Evolutionary conservation across 495 filamentous ascomycete genomes (phyloP).

Genomic region (Aspergillus carlsbadensis): DNA sequence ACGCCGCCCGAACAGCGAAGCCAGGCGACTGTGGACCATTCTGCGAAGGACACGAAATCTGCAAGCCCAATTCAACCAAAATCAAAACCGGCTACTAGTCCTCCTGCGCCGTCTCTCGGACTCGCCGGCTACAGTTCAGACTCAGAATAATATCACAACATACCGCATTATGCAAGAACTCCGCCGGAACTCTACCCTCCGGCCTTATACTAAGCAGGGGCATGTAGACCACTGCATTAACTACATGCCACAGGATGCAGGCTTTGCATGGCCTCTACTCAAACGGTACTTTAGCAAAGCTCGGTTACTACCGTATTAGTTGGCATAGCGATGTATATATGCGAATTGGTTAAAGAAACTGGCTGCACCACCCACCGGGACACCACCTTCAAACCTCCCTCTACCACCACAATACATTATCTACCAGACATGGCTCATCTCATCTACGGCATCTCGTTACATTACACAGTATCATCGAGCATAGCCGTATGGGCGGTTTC

Average conservation of each 20-base stretch:
- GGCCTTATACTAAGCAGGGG: background rate
- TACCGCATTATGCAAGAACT: background rate
- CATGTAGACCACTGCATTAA: too few relatives aligned
- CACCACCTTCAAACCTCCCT: background rate
- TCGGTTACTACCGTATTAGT: too few relatives aligned
- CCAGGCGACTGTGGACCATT: background rate
- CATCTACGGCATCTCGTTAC: constrained; percentile 9
- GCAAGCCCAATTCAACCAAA: background rate
- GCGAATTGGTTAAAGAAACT: too few relatives aligned
- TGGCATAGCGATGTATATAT: too few relatives aligned
- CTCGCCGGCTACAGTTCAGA: constrained; percentile 45
- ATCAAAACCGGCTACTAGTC: constrained; percentile 17
- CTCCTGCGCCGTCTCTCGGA: constrained; percentile 27
- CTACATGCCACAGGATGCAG: too few relatives aligned
- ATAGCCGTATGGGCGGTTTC: background rate
- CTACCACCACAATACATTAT: background rate
- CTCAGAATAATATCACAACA: constrained; percentile 30
- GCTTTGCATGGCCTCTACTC: too few relatives aligned
- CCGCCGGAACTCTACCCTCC: background rate
- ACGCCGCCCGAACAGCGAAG: background rate
- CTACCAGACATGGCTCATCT: constrained; percentile 3
- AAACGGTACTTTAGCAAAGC: too few relatives aligned
- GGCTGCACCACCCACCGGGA: background rate
- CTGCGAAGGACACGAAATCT: constrained; percentile 4
- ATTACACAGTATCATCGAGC: constrained; percentile 11